These are phyloP conservation scores for Sporothrix curviconia DNA, from an alignment of 2,329 filamentous ascomycete genomes.

Conservation along the genomic window DNA sequence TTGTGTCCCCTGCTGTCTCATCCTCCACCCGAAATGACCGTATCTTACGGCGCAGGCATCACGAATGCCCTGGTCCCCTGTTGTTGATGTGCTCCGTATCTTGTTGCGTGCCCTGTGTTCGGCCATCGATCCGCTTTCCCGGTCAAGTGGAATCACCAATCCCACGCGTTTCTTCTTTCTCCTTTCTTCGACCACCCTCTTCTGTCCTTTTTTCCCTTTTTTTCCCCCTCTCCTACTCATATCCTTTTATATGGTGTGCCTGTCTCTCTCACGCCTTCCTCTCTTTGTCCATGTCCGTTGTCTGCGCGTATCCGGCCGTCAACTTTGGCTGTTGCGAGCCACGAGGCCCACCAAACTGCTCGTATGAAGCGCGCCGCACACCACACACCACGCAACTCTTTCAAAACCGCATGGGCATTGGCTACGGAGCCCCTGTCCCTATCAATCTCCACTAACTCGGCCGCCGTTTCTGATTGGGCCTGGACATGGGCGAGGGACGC, in stretches of 20 bases:
- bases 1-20: too few relatives aligned
- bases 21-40: too few relatives aligned
- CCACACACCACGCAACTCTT: not conserved
- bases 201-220: too few relatives aligned
- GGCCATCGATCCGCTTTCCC: not conserved
- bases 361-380: not conserved
- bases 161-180: too few relatives aligned
- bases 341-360: too few relatives aligned
- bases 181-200: too few relatives aligned
- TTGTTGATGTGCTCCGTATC: not conserved
- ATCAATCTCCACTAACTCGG: not conserved
- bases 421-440: constrained; percentile 1
- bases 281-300: too few relatives aligned
- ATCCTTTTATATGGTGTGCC: too few relatives aligned
- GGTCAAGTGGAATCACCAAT: not conserved
- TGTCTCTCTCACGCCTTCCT: not conserved
- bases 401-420: not conserved
- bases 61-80: not conserved
- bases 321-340: not conserved
- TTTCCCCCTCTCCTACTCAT: not conserved
- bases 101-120: too few relatives aligned
- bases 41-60: too few relatives aligned
- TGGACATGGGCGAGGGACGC: constrained; percentile 3
- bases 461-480: constrained; percentile 10
- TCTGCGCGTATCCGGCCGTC: too few relatives aligned